Conservation (phyloP, 495 filamentous ascomycete species). For the Penicillium lividum region DNA sequence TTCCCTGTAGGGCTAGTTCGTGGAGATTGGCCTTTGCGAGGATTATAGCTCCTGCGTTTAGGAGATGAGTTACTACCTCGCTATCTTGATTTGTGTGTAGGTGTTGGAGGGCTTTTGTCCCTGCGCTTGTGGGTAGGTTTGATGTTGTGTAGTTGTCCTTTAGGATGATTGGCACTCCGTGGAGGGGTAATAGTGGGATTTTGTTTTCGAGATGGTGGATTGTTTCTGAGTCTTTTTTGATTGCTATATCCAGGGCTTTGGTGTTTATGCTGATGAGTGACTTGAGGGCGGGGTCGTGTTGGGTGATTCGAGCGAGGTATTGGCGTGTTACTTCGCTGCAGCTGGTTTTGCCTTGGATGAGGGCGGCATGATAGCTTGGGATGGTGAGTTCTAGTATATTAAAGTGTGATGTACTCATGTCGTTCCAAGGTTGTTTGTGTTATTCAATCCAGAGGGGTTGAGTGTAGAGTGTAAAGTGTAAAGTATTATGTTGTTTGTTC, state of each 20-base stretch:
- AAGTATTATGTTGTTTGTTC: no score
- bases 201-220: constrained; percentile 18
- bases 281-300: constrained; percentile 57
- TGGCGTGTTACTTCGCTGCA: constrained; percentile 54
- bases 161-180: constrained; percentile 59
- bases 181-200: constrained; percentile 16
- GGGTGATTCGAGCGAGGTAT: constrained; percentile 57
- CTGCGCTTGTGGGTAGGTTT: constrained; percentile 57
- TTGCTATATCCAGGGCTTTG: constrained; percentile 48
- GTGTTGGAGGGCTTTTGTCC: constrained; percentile 45
- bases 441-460: neutral
- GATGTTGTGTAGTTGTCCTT: constrained; percentile 64
- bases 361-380: constrained; percentile 49
- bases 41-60: constrained; percentile 61
- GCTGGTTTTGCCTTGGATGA: constrained; percentile 48
- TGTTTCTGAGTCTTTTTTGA: constrained; percentile 45
- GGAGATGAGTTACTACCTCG: constrained; percentile 46
- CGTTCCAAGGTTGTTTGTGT: neutral
- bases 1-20: constrained; percentile 64
- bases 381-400: constrained; percentile 58
- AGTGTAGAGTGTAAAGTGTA: neutral
- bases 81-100: constrained; percentile 47
- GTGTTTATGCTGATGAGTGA: constrained; percentile 57
- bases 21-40: constrained; percentile 67
- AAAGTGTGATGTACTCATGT: neutral